Evolutionary conservation across 306 rosid genomes (phyloP).

Genomic region (Lathyrus tuberosus): DNA sequence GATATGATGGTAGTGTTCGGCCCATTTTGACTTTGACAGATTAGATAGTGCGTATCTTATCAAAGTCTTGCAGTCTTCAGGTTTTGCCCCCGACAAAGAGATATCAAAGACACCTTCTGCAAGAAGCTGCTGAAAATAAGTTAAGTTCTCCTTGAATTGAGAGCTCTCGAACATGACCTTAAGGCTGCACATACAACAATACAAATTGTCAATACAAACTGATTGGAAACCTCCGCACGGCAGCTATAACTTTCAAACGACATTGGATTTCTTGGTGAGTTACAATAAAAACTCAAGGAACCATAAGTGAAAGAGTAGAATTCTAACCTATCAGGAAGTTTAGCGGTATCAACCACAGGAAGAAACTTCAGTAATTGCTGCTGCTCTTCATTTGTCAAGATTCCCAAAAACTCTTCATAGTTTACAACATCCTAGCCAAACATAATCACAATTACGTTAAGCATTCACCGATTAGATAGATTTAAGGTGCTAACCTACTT

Average conservation of each 20-base stretch:
- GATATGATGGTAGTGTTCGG: slow-evolving; percentile 65
- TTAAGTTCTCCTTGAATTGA: slow-evolving; percentile 84
- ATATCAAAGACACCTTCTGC: slow-evolving; percentile 78
- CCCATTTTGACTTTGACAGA: slow-evolving; percentile 76
- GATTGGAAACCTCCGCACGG: too few species aligned
- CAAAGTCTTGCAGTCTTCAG: slow-evolving; percentile 86
- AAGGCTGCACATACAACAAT: slow-evolving; percentile 71
- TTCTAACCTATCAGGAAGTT: slow-evolving; percentile 80
- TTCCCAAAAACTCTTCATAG: slow-evolving; percentile 74
- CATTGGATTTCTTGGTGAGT: too few species aligned
- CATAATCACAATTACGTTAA: slow-evolving; percentile 40
- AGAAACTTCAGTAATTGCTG: slow-evolving; percentile 78
- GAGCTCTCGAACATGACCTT: slow-evolving; percentile 69
- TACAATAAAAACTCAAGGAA: too few species aligned
- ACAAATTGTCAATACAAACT: slow-evolving; percentile 20
- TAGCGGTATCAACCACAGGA: slow-evolving; percentile 68
- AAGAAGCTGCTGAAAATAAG: slow-evolving; percentile 89
- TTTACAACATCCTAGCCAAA: slow-evolving; percentile 71
- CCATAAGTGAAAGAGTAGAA: slow-evolving; percentile 21
- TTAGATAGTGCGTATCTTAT: slow-evolving; percentile 70
- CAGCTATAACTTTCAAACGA: too few species aligned
- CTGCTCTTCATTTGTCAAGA: slow-evolving; percentile 87
- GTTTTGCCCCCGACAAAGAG: slow-evolving; percentile 66
- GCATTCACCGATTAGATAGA: slow-evolving; percentile 32
- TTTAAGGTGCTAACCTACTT: not conserved